phyloP scores from a whole-genome alignment of 352 stramenopile species.

The Phytopythium ostracodes region DNA sequence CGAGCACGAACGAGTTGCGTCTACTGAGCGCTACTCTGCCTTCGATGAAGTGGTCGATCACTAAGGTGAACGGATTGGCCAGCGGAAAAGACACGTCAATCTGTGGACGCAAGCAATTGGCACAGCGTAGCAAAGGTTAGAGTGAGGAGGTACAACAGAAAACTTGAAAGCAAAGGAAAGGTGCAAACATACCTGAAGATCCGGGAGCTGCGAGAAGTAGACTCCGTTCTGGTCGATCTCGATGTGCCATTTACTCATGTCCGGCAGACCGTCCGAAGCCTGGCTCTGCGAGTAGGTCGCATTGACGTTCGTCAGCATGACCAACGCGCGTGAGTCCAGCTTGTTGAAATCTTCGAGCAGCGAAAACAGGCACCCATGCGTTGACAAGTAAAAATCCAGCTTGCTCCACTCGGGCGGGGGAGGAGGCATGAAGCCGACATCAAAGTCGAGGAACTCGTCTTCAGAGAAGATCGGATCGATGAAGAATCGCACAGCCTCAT shows the following conservation, averaged over 20 bases:
- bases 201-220: constrained; percentile 84
- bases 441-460: constrained; percentile 47
- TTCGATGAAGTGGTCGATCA: constrained; percentile 81
- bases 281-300: constrained; percentile 65
- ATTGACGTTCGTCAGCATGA: constrained; percentile 69
- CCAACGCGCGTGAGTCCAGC: constrained; percentile 59
- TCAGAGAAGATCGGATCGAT: constrained; percentile 40
- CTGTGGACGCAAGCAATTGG: constrained; percentile 15
- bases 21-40: constrained; percentile 40
- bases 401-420: constrained; percentile 70
- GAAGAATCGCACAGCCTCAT: constrained; percentile 67
- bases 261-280: constrained; percentile 36
- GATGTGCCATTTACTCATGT: constrained; percentile 82
- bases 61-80: constrained; percentile 76
- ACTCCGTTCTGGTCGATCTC: constrained; percentile 75
- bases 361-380: constrained; percentile 67
- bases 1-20: constrained; percentile 77
- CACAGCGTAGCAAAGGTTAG: neutral
- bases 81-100: constrained; percentile 84
- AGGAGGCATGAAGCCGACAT: constrained; percentile 63
- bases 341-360: constrained; percentile 82
- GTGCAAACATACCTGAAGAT: constrained; percentile 52
- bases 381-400: constrained; percentile 70
- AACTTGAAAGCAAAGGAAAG: neutral
- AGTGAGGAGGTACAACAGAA: too few relatives aligned